Conservation (phyloP, 352 stramenopile genomes). For the Pythium insidiosum region DNA sequence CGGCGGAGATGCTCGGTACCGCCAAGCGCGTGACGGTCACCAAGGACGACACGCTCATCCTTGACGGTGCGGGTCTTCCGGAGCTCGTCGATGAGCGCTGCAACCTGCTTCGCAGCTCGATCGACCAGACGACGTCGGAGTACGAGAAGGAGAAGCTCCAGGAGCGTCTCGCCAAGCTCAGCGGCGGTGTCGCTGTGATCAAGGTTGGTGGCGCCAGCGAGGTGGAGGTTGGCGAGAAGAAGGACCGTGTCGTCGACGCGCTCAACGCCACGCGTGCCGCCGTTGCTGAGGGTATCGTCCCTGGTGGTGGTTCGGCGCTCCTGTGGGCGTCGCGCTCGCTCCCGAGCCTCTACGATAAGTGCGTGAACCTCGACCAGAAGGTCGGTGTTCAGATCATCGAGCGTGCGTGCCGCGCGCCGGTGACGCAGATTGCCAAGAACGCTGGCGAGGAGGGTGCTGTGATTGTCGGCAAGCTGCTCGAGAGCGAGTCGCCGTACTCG, state of each 20-base stretch:
- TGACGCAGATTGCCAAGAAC: slow-evolving; percentile 98
- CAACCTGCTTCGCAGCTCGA: slow-evolving; percentile 93
- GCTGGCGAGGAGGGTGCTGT: slow-evolving; percentile 97
- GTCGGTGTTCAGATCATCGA: slow-evolving; percentile 98
- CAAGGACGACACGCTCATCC: slow-evolving; percentile 99
- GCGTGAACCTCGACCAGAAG: slow-evolving; percentile 96
- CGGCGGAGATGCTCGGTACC: slow-evolving; percentile 91
- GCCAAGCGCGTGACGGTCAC: slow-evolving; percentile 95
- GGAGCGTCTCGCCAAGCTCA: slow-evolving; percentile 98
- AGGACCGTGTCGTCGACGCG: slow-evolving; percentile 99
- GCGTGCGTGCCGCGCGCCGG: slow-evolving; percentile 89
- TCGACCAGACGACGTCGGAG: slow-evolving; percentile 95
- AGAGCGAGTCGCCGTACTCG: slow-evolving; percentile 87
- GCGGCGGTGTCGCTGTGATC: slow-evolving; percentile 98
- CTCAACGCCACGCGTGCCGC: slow-evolving; percentile 98
- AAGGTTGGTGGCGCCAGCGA: slow-evolving; percentile 98
- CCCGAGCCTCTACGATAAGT: slow-evolving; percentile 79
- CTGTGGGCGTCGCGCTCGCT: slow-evolving; percentile 95
- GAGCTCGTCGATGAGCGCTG: slow-evolving; percentile 95
- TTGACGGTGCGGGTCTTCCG: slow-evolving; percentile 92
- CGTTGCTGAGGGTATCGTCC: slow-evolving; percentile 98
- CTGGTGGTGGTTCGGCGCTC: slow-evolving; percentile 96
- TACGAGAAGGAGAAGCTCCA: slow-evolving; percentile 99
- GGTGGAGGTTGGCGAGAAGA: slow-evolving; percentile 99
- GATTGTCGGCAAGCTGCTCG: slow-evolving; percentile 98